Evolutionary conservation across 306 rosid species (phyloP), one percentile per base, ranked within the genome.

Genomic region (Sophora flavescens): DNA sequence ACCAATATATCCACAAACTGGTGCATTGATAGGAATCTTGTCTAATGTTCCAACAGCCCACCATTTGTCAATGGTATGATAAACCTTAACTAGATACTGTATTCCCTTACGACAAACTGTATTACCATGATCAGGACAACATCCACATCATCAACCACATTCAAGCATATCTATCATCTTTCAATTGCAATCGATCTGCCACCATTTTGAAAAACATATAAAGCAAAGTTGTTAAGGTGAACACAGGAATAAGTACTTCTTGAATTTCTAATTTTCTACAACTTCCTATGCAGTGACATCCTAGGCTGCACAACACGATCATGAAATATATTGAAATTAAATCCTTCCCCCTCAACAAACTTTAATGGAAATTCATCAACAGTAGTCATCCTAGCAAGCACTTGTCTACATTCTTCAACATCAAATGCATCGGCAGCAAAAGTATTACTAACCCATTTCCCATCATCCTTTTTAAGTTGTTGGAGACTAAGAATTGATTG

Each of bases 111-210:
- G 81, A 8, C 75, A 67, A 16, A 68, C 12, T 58, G 5, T 57
- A 7, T 68, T 77, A n/a, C 8, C 30, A 58, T 69, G 68, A 7
- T 32, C 22, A 16, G 67, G 68, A 32, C 68, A 50, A 4, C 81
- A 77, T 7, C 75, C 75, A 32, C 81, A 77, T 12, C 8, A 33
- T 57, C 75, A 52, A 1, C 81, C 81, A 32, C 81, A 77, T 57
- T 77, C 75, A n/a, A 42, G 58, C 15, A 77, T n/a, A n/a, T n/a
- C 6, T 4, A 77, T n/a, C 13, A 26, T 57, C 67, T 8, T n/a
- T 68, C 16, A 75, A 30, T 8, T n/a, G 33, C 12, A 6, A 32
- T 67, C 69, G 68, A 67, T 32, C 75, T 77, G 44, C 33, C 54
- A 76, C 33, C 28, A 1, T 44, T 11, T 11, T 1, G 9, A 52